Evolutionary conservation across 2,329 filamentous ascomycete species (phyloP).

Genomic region (Pyrenophora seminiperda): DNA sequence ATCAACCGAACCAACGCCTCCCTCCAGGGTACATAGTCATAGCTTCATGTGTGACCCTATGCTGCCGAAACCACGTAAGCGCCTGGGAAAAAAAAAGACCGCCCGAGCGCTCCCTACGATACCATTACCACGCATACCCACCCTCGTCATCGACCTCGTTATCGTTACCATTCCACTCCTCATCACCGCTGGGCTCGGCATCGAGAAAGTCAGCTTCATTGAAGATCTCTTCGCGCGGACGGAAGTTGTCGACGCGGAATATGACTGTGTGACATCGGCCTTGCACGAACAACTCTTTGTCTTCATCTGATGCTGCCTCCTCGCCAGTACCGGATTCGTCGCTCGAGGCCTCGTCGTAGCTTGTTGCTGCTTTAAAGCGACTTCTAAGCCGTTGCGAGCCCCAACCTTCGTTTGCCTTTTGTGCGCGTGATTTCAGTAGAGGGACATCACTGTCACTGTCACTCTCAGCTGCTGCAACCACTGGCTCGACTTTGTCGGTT

Average conservation of each 20-base stretch:
- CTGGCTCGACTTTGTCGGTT: not conserved
- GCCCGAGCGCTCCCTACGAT: not conserved
- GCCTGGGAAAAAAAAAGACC: slow-evolving; percentile 1
- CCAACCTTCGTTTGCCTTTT: slow-evolving; percentile 36
- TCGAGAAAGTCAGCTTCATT: slow-evolving; percentile 75
- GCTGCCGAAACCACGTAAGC: not conserved
- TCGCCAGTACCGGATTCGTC: slow-evolving; percentile 32
- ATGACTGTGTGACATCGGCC: slow-evolving; percentile 73
- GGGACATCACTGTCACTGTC: slow-evolving; percentile 38
- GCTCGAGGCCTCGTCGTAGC: slow-evolving; percentile 40
- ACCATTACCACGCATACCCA: slow-evolving; percentile 38
- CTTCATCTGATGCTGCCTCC: slow-evolving; percentile 17
- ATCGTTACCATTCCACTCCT: slow-evolving; percentile 63
- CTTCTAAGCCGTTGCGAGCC: slow-evolving; percentile 37
- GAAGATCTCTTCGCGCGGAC: slow-evolving; percentile 70
- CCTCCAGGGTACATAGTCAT: slow-evolving; percentile 19
- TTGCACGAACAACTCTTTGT: slow-evolving; percentile 58
- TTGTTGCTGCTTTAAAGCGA: slow-evolving; percentile 30
- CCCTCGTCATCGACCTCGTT: slow-evolving; percentile 51
- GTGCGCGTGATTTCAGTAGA: slow-evolving; percentile 25
- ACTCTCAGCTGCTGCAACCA: slow-evolving; percentile 5
- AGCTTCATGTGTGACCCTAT: too few relatives aligned
- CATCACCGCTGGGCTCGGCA: slow-evolving; percentile 62
- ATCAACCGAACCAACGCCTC: slow-evolving; percentile 20
- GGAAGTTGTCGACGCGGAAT: slow-evolving; percentile 76